Conservation (phyloP, 2,329 filamentous ascomycete species). For the Lachnellula subtilissima region DNA sequence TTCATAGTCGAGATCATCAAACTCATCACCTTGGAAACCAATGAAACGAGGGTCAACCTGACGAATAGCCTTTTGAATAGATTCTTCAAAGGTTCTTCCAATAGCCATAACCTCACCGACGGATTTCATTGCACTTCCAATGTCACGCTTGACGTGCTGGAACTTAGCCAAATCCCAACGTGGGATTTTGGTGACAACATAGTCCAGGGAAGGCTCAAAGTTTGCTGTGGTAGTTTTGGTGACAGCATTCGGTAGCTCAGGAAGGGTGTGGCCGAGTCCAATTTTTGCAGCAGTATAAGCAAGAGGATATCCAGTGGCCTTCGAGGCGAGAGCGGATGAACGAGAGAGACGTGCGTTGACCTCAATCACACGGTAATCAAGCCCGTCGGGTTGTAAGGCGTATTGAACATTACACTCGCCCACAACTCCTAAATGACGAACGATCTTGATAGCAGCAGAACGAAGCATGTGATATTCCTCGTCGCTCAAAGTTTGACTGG, state of each 20-base stretch:
- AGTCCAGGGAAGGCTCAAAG: conserved; percentile 96
- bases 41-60: conserved; percentile 90
- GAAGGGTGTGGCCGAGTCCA: conserved; percentile 88
- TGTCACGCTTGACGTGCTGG: conserved; percentile 96
- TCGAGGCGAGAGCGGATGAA: conserved; percentile 93
- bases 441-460: conserved; percentile 95
- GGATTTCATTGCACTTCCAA: conserved; percentile 98
- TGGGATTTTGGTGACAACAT: conserved; percentile 98
- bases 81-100: conserved; percentile 96
- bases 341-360: conserved; percentile 98
- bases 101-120: conserved; percentile 99
- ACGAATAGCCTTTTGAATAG: conserved; percentile 97
- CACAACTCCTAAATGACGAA: conserved; percentile 92
- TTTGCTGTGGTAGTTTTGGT: conserved; percentile 98
- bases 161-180: conserved; percentile 99
- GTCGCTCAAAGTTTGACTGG: conserved; percentile 92
- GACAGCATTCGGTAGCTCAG: conserved; percentile 94
- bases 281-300: conserved; percentile 99
- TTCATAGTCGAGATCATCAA: conserved; percentile 86
- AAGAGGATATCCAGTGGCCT: conserved; percentile 94
- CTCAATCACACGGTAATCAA: conserved; percentile 98
- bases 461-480: conserved; percentile 99
- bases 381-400: conserved; percentile 88
- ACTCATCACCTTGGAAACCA: conserved; percentile 93
- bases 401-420: conserved; percentile 99